Evolutionary conservation across 1,284 basidiomycete species (phyloP), one percentile per base, ranked within the genome.

Genomic region (Cystobasidiaceae sp.): DNA sequence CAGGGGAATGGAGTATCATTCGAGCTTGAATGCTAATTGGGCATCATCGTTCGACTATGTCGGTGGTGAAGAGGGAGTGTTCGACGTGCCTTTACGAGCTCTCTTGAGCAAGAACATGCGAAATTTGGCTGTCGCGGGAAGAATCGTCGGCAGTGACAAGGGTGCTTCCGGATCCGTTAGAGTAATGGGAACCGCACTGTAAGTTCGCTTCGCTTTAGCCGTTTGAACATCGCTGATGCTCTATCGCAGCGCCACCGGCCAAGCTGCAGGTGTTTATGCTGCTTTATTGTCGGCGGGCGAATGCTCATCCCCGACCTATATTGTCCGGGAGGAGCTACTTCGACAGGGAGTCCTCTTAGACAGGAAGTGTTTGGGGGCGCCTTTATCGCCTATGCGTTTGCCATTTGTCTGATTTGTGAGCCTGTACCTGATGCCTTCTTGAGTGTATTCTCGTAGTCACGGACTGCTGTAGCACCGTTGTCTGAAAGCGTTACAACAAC

Each of bases 1-100:
- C 25, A 50, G 48, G 48, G 21, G 48, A n/a, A 50, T 50, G 48
- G 48, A 50, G 48, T 50, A 50, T 28, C 48, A 50, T 28, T 50
- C 48, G 9, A 50, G 48, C 48, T 2, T 5, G 11, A 21, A 50
- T 3, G 8, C 48, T n/a, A 50, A 50, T 30, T 50, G 48, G 48
- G 48, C 48, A 28, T 23, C 48, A 13, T n/a, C 48, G 13, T 50
- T 50, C 27, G 48, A 28, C 13, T 15, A 8, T 25, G 25, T 50
- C 13, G 48, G 48, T 15, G 48, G 48, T 21, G 15, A 9, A 13
- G 48, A 50, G 15, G 48, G 48, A 8, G 21, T 50, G 15, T 50
- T 50, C 48, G 48, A 50, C 3, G 25, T 50, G 13, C 48, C 48
- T 28, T 25, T 50, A 3, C 21, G 48, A 9, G 11, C 17, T 28